These are phyloP conservation scores for Limonium bicolor DNA, from an alignment of 148 eudicot genomes.

Conservation along the genomic window DNA sequence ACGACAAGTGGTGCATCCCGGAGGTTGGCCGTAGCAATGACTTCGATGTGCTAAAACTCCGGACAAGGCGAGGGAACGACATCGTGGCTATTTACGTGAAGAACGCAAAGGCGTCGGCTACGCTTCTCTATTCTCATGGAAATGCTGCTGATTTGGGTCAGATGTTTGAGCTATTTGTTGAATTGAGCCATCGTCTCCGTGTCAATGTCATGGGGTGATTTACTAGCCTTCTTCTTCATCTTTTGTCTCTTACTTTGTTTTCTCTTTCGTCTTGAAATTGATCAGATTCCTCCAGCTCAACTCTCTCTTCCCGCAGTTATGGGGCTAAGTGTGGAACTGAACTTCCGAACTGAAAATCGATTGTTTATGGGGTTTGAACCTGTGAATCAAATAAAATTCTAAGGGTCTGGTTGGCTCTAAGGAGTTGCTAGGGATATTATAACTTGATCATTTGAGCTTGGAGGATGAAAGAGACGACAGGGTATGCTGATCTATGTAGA, in stretches of 20 bases:
- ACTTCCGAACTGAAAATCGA: too few relatives aligned
- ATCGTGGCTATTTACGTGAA: constrained; percentile 53
- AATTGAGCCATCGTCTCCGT: constrained; percentile 69
- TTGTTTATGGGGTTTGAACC: too few relatives aligned
- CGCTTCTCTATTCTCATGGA: constrained; percentile 88
- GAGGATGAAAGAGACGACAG: too few relatives aligned
- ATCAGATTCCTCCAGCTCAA: not conserved
- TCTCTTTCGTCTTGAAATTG: not conserved
- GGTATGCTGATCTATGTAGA: too few relatives aligned
- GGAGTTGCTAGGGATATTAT: too few relatives aligned
- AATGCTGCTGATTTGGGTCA: constrained; percentile 98
- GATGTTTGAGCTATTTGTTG: constrained; percentile 87
- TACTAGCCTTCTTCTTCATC: not conserved
- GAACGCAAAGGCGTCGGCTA: constrained; percentile 54
- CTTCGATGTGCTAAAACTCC: constrained; percentile 45
- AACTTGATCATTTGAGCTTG: too few relatives aligned
- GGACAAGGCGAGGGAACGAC: constrained; percentile 62
- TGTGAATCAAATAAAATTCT: too few relatives aligned
- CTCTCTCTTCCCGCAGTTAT: too few relatives aligned
- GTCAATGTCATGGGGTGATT: constrained; percentile 76
- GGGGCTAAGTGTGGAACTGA: too few relatives aligned
- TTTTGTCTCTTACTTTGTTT: not conserved
- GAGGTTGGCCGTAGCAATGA: constrained; percentile 57
- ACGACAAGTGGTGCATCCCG: constrained; percentile 35
- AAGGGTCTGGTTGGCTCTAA: too few relatives aligned